phyloP scores from a whole-genome alignment of 129 eudicot species.

The Helichrysum umbraculigerum region DNA sequence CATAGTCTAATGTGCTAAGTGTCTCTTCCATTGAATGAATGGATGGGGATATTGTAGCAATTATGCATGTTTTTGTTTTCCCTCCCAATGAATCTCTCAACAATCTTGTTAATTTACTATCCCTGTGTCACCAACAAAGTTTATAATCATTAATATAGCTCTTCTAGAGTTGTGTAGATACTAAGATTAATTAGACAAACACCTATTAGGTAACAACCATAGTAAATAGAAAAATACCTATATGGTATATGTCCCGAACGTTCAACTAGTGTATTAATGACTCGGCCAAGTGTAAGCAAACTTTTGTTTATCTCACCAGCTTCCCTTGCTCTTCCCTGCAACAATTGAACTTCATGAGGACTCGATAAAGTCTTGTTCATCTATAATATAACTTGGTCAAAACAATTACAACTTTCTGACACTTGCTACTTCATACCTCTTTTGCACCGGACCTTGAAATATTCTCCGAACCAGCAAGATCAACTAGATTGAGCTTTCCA shows the following conservation, averaged over 20 bases:
- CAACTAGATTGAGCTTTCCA: constrained; percentile 90
- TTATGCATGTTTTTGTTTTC: constrained; percentile 95
- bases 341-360: constrained; percentile 4
- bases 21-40: constrained; percentile 90
- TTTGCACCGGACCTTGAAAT: constrained; percentile 97
- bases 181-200: background rate
- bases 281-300: constrained; percentile 96
- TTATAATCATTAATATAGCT: background rate
- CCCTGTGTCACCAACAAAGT: constrained; percentile 47
- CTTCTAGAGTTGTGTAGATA: background rate
- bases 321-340: constrained; percentile 97
- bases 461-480: constrained; percentile 99
- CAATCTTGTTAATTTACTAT: constrained; percentile 91
- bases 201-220: background rate
- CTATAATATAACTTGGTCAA: background rate
- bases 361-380: background rate
- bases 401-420: background rate
- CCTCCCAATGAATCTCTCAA: constrained; percentile 99
- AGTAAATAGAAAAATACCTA: constrained; percentile 48
- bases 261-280: constrained; percentile 91
- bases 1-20: constrained; percentile 93
- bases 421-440: constrained; percentile 54
- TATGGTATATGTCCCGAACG: constrained; percentile 98
- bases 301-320: constrained; percentile 99
- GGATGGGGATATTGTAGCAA: constrained; percentile 96